Evolutionary conservation across 495 filamentous ascomycete species (phyloP), one percentile per base, ranked within the genome.

Genomic region (Parathielavia hyrcaniae): DNA sequence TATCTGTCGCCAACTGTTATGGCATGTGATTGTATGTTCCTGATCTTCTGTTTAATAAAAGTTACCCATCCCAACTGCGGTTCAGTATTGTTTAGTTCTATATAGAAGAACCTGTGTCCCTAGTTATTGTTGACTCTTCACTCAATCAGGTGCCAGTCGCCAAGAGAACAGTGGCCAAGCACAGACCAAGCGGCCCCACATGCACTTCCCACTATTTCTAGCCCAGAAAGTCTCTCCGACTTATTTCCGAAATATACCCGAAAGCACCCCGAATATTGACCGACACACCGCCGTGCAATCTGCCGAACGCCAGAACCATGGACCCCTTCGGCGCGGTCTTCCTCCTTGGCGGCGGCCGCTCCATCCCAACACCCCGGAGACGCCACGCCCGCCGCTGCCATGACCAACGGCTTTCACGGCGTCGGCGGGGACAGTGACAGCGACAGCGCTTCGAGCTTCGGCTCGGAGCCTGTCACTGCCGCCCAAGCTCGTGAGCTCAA

Each of bases 261-360:
- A 32, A 2, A 5, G 19, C 20, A 1, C 7, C 23, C 58, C 58
- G 58, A 51, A 13, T 7, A 49, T 55, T 23, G 38, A 9, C 57
- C 57, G 22, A 4, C 5, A 38, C 53, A 54, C 48, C 47, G 49
- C 53, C 10, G 19, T 4, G 7, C 23, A 2, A 40, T 45, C 51
- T 49, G 50, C 57, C 36, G n/a, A 20, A 7, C 7, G 39, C 50
- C 52, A 60, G 55, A 60, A 51, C 10, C 16, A 59, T 43, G 35
- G n/a, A 50, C 8, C 32, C 14, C 7, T 23, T 1, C 10, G 19
- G n/a, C 13, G 39, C 34, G 26, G 13, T 35, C 1, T 20, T 16
- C 43, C 19, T 43, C n/a, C 36, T 43, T 50, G 19, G 44, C 43
- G 17, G 32, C 9, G n/a, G 26, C 20, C 41, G 19, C 43, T 10